A percentile compares a stretch with the other conserved stretches of the same genome.
These are phyloP conservation scores for Aphanomyces cochlioides DNA, from an alignment of 352 stramenopile genomes.

Conservation along the genomic window DNA sequence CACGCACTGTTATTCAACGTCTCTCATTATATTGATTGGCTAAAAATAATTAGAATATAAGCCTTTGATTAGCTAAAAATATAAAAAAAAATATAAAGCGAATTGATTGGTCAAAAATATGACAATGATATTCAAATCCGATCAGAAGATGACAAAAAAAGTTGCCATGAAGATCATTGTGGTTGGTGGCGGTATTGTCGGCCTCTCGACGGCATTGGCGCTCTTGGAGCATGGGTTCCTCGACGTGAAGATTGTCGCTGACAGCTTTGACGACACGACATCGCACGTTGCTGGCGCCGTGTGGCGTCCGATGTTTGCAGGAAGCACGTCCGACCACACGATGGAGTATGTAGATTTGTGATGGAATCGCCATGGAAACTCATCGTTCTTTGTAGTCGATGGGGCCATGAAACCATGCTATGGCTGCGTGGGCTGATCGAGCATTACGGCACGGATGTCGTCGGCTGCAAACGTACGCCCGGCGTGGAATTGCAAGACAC, in stretches of 20 bases:
- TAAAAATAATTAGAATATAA: no score
- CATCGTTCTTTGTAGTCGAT: conserved; percentile 38
- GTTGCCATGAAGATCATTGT: conserved; percentile 38
- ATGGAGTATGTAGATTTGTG: conserved; percentile 37
- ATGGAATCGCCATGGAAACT: background rate
- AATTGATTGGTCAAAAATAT: no score
- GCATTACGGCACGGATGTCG: conserved; percentile 39
- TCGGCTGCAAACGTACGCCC: conserved; percentile 53
- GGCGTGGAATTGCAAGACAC: conserved; percentile 37
- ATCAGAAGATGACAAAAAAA: no score
- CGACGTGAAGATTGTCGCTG: conserved; percentile 46
- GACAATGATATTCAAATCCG: no score
- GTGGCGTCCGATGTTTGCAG: conserved; percentile 61
- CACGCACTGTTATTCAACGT: no score
- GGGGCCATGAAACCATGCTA: conserved; percentile 60
- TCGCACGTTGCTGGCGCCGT: conserved; percentile 66
- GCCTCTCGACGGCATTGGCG: conserved; percentile 58
- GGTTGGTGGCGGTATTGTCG: conserved; percentile 62
- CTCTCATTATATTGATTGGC: no score
- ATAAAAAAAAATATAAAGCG: no score
- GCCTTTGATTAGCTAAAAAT: no score
- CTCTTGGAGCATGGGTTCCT: conserved; percentile 52
- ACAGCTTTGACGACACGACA: conserved; percentile 49
- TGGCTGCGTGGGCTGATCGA: conserved; percentile 47
- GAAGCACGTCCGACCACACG: conserved; percentile 34